Evolutionary conservation across 495 filamentous ascomycete genomes (phyloP).

Genomic region (Margaritispora aquatica): DNA sequence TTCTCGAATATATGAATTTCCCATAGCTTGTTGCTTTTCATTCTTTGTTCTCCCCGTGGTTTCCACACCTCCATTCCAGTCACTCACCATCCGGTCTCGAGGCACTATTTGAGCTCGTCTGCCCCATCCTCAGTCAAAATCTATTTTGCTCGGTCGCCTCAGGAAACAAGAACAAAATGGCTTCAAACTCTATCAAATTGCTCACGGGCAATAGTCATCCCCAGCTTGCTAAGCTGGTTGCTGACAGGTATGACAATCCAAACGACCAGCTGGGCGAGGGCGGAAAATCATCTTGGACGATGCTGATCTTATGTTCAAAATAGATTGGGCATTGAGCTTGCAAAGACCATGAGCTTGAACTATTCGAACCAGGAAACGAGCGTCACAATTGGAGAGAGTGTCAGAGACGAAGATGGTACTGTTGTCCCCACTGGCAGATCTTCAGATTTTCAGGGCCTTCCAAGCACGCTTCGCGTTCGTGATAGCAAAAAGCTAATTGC

Average conservation of each 20-base stretch:
- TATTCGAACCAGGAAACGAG: slow-evolving; percentile 98
- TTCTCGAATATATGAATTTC: not conserved
- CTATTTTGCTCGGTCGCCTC: too few species aligned
- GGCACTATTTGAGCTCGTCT: not conserved
- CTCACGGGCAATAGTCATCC: slow-evolving; percentile 96
- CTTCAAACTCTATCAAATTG: slow-evolving; percentile 90
- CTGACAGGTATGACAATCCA: slow-evolving; percentile 60
- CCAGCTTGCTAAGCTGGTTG: slow-evolving; percentile 79
- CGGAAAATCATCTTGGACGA: slow-evolving; percentile 18
- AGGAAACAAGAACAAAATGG: slow-evolving; percentile 49
- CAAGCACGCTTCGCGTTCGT: not conserved
- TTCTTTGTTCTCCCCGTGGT: not conserved
- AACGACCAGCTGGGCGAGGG: not conserved
- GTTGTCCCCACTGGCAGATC: slow-evolving; percentile 1
- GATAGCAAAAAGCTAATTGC: not conserved
- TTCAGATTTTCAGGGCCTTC: not conserved
- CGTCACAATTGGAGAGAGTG: slow-evolving; percentile 93
- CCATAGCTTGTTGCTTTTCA: not conserved
- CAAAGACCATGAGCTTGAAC: slow-evolving; percentile 88
- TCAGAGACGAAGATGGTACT: slow-evolving; percentile 90
- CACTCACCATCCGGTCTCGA: not conserved
- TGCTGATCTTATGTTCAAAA: not conserved
- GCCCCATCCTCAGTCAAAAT: not conserved
- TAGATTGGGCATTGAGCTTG: slow-evolving; percentile 88
- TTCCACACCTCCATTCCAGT: not conserved